Evolutionary conservation across 106 monocot species (phyloP).

Genomic region (Vanilla planifolia): DNA sequence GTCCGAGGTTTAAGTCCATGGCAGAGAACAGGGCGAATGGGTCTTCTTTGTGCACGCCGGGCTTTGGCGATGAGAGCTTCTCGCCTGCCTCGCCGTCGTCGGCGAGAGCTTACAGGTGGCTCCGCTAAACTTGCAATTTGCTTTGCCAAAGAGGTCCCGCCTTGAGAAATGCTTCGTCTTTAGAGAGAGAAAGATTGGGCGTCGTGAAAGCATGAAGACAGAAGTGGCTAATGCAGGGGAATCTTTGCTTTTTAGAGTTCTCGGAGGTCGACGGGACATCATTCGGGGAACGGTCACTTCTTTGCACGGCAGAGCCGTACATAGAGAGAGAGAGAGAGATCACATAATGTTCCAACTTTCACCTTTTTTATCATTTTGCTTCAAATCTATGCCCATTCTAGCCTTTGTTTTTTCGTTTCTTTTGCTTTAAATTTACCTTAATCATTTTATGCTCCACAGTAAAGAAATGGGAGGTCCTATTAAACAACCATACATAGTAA

Average conservation of each 20-base stretch:
- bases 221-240: too few species aligned
- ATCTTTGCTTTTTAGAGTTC: too few species aligned
- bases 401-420: not conserved
- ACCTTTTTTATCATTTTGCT: too few species aligned
- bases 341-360: not conserved
- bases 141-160: too few species aligned
- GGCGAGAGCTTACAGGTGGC: not conserved
- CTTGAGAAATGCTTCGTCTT: too few species aligned
- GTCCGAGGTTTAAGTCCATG: not conserved
- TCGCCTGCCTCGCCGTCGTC: not conserved
- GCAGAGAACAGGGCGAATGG: not conserved
- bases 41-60: too few species aligned
- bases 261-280: constrained; percentile 5
- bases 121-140: not conserved
- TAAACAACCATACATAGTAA: too few species aligned
- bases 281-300: not conserved
- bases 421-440: too few species aligned
- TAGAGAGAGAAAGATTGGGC: not conserved
- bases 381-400: not conserved
- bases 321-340: not conserved
- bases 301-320: too few species aligned
- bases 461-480: too few species aligned
- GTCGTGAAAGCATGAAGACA: too few species aligned
- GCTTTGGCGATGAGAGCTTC: not conserved
- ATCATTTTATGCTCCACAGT: too few species aligned